A percentile compares a stretch with the other conserved stretches of the same genome.
These are phyloP conservation scores for Eimeria falciformis DNA, from an alignment of 169 alveolate genomes.

Conservation along the genomic window DNA sequence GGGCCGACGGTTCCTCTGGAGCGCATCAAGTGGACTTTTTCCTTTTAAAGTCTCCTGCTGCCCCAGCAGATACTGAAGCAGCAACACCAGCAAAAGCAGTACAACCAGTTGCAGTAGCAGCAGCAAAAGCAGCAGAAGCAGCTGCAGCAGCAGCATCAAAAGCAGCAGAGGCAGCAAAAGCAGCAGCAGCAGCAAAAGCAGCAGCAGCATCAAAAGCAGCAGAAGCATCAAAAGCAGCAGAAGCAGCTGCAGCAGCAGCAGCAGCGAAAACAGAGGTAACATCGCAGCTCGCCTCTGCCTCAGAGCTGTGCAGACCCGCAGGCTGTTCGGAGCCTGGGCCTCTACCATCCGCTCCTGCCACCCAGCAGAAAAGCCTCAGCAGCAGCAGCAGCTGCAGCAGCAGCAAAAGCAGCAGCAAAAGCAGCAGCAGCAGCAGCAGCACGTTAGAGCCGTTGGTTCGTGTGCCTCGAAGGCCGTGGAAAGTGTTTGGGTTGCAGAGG, in stretches of 20 bases:
- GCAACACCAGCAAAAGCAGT: too few relatives aligned
- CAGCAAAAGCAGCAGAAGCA: background rate
- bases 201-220: background rate
- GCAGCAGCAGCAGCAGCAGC: slow-evolving; percentile 39
- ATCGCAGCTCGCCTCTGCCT: too few relatives aligned
- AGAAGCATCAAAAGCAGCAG: background rate
- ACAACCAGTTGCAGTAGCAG: too few relatives aligned
- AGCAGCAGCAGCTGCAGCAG: slow-evolving; percentile 4
- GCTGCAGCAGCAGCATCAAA: background rate
- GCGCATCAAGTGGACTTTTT: background rate
- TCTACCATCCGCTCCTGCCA: too few relatives aligned
- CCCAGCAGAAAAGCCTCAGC: background rate
- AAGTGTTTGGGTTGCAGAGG: background rate
- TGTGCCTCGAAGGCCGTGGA: background rate
- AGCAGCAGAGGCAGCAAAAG: background rate
- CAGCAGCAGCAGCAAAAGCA: background rate
- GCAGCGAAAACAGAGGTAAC: too few relatives aligned
- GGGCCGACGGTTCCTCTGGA: background rate
- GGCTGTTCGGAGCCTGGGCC: too few relatives aligned
- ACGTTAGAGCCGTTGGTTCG: background rate
- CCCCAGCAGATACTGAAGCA: background rate
- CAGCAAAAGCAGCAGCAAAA: background rate
- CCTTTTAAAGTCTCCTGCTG: background rate
- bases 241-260: background rate
- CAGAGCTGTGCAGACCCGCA: too few relatives aligned